Conservation (phyloP, 345 rosid genomes). For the Limnanthes douglasii region DNA sequence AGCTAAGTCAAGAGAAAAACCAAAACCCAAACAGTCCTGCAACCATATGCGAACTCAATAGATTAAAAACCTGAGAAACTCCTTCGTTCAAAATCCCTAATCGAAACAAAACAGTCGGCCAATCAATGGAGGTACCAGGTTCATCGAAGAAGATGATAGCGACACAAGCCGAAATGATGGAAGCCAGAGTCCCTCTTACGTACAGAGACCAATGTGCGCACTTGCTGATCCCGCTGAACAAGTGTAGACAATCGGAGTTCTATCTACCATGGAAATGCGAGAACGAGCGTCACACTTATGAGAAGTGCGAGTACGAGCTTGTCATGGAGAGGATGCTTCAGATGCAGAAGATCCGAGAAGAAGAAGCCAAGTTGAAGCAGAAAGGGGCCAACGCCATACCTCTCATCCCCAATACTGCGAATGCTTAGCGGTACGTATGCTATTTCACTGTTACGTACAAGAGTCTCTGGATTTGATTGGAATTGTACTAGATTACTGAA, state of each 20-base stretch:
- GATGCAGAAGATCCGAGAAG: constrained; percentile 96
- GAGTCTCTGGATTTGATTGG: too few species aligned
- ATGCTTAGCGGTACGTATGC: too few species aligned
- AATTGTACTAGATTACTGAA: too few species aligned
- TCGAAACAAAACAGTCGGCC: too few species aligned
- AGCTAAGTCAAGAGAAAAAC: too few species aligned
- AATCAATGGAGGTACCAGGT: constrained; percentile 72
- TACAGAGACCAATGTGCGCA: constrained; percentile 98
- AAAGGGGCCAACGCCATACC: constrained; percentile 28
- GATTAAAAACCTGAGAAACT: too few species aligned
- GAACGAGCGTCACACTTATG: constrained; percentile 79
- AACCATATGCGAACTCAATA: too few species aligned
- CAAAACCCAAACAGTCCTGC: too few species aligned
- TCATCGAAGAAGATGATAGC: constrained; percentile 99
- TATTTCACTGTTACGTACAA: too few species aligned
- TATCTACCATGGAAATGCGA: constrained; percentile 98
- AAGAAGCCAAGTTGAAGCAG: constrained; percentile 53
- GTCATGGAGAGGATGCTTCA: constrained; percentile 96
- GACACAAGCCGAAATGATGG: constrained; percentile 85
- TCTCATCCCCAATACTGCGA: constrained; percentile 79
- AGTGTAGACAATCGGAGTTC: constrained; percentile 90
- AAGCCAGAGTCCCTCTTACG: constrained; percentile 62
- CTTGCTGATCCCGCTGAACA: constrained; percentile 84
- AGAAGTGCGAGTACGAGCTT: constrained; percentile 97
- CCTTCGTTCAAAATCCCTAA: too few species aligned